phyloP scores from a whole-genome alignment of 306 rosid species.

The Vigna reflexopilosa region DNA sequence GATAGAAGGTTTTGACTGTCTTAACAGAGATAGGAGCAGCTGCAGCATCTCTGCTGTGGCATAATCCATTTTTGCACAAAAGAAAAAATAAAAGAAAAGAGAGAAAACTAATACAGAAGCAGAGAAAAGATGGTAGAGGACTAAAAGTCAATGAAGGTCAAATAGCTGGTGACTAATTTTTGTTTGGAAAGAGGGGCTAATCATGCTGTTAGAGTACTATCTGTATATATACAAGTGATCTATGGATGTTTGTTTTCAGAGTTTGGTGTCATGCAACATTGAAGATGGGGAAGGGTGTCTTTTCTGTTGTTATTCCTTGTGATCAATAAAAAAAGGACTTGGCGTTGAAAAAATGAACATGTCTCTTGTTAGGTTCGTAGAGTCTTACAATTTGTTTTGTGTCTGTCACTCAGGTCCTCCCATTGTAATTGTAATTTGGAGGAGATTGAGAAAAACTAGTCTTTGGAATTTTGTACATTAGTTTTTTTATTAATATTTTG shows the following conservation, averaged over 20 bases:
- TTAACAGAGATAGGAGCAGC: slow-evolving; percentile 71
- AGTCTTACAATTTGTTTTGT: slow-evolving; percentile 29
- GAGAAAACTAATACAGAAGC: slow-evolving; percentile 36
- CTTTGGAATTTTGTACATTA: slow-evolving; percentile 43
- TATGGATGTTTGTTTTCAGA: slow-evolving; percentile 28
- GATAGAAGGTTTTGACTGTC: slow-evolving; percentile 89
- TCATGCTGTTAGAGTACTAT: slow-evolving; percentile 44
- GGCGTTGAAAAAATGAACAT: neutral
- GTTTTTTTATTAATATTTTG: neutral
- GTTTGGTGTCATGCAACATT: slow-evolving; percentile 44
- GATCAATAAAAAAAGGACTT: slow-evolving; percentile 55
- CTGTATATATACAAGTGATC: slow-evolving; percentile 47
- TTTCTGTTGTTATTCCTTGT: slow-evolving; percentile 27
- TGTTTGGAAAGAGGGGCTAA: slow-evolving; percentile 49
- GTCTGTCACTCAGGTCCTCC: slow-evolving; percentile 49
- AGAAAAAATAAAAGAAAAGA: neutral
- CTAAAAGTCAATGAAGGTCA: slow-evolving; percentile 35
- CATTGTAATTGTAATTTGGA: slow-evolving; percentile 64
- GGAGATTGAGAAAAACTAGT: slow-evolving; percentile 51
- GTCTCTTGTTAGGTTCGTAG: slow-evolving; percentile 38
- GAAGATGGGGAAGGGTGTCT: slow-evolving; percentile 32
- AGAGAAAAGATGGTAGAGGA: slow-evolving; percentile 43
- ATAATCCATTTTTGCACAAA: slow-evolving; percentile 45
- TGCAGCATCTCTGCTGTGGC: slow-evolving; percentile 89
- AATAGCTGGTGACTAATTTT: slow-evolving; percentile 48